phyloP scores from a whole-genome alignment of 2,329 filamentous ascomycete genomes.

The Fusarium mundagurra region DNA sequence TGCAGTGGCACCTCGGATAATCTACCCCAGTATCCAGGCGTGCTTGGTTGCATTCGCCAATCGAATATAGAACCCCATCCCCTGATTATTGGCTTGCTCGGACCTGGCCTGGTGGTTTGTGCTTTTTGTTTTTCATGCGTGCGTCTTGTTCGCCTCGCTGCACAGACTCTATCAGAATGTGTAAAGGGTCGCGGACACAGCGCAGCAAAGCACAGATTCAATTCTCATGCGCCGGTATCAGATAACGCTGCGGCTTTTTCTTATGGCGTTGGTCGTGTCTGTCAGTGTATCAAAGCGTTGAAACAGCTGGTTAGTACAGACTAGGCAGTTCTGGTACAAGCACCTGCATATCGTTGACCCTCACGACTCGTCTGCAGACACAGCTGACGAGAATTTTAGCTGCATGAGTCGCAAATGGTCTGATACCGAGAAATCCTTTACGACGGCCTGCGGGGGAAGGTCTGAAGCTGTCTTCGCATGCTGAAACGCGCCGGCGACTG shows the following conservation, averaged over 20 bases:
- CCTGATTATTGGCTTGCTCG: conserved; percentile 6
- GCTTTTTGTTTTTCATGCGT: not conserved
- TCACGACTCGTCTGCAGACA: conserved; percentile 11
- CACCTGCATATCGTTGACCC: not conserved
- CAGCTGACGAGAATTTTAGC: conserved; percentile 7
- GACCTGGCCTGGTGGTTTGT: conserved; percentile 1
- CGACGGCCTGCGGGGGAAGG: not conserved
- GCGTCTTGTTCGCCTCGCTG: not conserved
- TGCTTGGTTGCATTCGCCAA: conserved; percentile 24
- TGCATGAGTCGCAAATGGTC: conserved; percentile 16
- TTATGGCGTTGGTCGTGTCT: not conserved
- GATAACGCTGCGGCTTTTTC: conserved; percentile 1
- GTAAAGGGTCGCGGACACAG: not conserved
- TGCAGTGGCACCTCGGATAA: conserved; percentile 3
- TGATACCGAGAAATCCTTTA: not conserved
- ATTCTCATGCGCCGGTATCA: not conserved
- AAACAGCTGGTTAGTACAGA: not conserved
- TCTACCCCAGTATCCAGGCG: not conserved
- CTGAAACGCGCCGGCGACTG: conserved; percentile 16
- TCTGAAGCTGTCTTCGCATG: not conserved
- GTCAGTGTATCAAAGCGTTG: conserved; percentile 7
- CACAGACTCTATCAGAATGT: conserved; percentile 16
- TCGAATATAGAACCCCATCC: conserved; percentile 4
- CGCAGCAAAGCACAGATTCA: not conserved
- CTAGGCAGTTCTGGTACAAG: not conserved